Evolutionary conservation across 371 early-diverging fungal genomes (phyloP), one percentile per base, ranked within the genome.

Genomic region (Mucor irregularis): DNA sequence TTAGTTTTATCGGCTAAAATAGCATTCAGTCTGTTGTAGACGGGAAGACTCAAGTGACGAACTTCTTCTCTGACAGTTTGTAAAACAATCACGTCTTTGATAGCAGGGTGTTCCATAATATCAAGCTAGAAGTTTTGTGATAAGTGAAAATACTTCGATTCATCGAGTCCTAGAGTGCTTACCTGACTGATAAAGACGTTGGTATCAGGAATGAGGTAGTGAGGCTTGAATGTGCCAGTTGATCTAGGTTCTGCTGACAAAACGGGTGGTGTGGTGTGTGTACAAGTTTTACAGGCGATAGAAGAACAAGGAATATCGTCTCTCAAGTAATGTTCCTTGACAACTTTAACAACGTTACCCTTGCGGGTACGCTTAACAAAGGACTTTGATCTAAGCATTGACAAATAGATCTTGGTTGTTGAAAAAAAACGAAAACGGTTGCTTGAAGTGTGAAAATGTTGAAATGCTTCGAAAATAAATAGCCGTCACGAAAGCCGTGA

Each of bases 131-230:
- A 35, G 45, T 40, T 40, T 37, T 26, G 30, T 10, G 13, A 24
- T 8, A 56, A 16, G 29, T 45, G n/a, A n/a, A n/a, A n/a, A n/a
- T n/a, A n/a, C 19, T 29, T 13, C 21, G 21, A 9, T 22, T 39
- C 8, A 17, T 37, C 6, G 38, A 14, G 21, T 19, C 19, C 7
- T 51, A 22, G 11, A 13, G 16, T 30, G 3, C 21, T 59, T 64
- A 86, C 92, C 81, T 97, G 96, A 73, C 94, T 93, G 66, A 90
- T 88, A 49, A 98, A 89, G 10, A 94, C 90, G 70, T 98, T 98
- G 56, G 98, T 98, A 69, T 98, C 98, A 3, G 96, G 95, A 33
- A 98, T 78, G 37, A 96, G 61, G 56, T 86, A 92, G 63, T 95
- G 94, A 3, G 86, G 85, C 25, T 55, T 66, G 51, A 82, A 64